phyloP scores from a whole-genome alignment of 495 filamentous ascomycete species.

The Niebla homalea region DNA sequence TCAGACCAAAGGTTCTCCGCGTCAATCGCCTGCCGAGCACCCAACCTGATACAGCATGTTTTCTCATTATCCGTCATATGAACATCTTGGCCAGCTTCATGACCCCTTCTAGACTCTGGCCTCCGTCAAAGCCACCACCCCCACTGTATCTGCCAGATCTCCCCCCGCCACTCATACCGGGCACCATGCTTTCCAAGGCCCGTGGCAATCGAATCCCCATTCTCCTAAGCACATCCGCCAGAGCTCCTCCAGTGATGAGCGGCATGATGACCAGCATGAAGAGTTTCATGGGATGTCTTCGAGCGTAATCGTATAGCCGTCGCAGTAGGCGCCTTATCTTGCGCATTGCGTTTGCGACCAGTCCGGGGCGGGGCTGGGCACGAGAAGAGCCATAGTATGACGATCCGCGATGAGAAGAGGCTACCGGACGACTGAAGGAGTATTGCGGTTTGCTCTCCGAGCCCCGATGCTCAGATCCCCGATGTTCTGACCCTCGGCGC shows the following conservation, averaged over 20 bases:
- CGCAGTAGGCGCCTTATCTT: conserved; percentile 61
- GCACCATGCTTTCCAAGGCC: conserved; percentile 39
- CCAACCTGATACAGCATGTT: not conserved
- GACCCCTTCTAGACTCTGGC: conserved; percentile 32
- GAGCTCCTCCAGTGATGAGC: conserved; percentile 64
- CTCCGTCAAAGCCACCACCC: conserved; percentile 9
- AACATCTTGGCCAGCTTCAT: conserved; percentile 54
- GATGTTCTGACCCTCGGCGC: conserved; percentile 16
- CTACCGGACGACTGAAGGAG: conserved; percentile 26
- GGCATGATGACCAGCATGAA: conserved; percentile 78
- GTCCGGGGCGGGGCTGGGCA: conserved; percentile 60
- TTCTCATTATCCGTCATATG: conserved; percentile 25
- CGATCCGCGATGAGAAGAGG: conserved; percentile 41
- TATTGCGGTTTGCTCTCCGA: conserved; percentile 27
- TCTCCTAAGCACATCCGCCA: conserved; percentile 55
- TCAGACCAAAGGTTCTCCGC: not conserved
- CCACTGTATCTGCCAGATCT: conserved; percentile 16
- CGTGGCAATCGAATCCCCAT: conserved; percentile 64
- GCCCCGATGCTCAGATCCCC: not conserved
- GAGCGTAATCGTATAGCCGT: conserved; percentile 61
- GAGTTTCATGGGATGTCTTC: conserved; percentile 67
- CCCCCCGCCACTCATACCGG: conserved; percentile 35
- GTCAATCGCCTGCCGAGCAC: not conserved
- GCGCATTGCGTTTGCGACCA: conserved; percentile 53
- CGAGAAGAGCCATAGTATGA: conserved; percentile 47